Percentiles rank a stretch among this genome's conserved stretches.
Conservation (phyloP, 176 grass and related monocot species). For the Triticum timopheevii region DNA sequence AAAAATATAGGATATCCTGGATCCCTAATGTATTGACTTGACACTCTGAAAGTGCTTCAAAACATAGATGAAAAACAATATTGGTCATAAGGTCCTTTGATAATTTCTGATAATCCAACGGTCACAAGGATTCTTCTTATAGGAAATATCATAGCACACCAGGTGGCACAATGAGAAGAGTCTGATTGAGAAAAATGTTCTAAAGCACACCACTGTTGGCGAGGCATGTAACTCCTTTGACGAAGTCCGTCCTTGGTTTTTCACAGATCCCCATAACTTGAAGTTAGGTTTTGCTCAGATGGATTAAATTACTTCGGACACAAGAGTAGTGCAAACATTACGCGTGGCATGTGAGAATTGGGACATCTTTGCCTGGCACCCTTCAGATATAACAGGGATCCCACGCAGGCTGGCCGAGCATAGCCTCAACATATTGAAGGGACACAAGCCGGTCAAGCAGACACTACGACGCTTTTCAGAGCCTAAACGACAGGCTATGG, state of each 20-base stretch:
- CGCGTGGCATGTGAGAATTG: too few species aligned
- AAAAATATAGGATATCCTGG: too few species aligned
- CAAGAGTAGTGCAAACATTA: not conserved
- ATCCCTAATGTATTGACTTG: too few species aligned
- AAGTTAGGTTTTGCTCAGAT: not conserved
- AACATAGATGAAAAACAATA: not conserved
- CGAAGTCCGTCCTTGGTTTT: not conserved
- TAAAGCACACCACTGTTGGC: not conserved
- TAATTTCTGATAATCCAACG: not conserved
- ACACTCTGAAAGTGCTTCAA: not conserved
- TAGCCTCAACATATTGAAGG: too few species aligned
- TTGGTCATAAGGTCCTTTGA: not conserved
- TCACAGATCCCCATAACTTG: not conserved
- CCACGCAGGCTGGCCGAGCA: too few species aligned
- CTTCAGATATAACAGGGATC: too few species aligned
- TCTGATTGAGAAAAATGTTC: not conserved
- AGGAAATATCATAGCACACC: not conserved
- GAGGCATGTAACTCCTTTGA: not conserved
- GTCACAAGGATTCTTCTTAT: not conserved
- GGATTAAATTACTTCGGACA: not conserved
- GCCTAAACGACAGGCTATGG: too few species aligned
- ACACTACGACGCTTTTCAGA: too few species aligned
- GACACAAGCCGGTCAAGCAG: too few species aligned
- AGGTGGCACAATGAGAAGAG: not conserved
- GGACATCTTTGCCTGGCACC: too few species aligned